phyloP scores from a whole-genome alignment of 2,329 filamentous ascomycete genomes.

The Cytospora piceicola region DNA sequence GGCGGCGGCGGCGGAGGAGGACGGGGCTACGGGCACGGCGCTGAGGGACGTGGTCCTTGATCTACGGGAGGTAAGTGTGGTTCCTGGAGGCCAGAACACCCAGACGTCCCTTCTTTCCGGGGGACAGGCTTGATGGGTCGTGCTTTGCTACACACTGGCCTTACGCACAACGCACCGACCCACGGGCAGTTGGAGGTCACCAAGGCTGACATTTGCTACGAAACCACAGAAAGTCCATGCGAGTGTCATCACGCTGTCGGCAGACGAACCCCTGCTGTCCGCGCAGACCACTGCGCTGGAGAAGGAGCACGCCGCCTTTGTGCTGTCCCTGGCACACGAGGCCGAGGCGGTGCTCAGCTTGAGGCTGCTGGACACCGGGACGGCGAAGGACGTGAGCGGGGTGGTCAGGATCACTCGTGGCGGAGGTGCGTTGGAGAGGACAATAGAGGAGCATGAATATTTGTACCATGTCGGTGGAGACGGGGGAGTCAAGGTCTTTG shows the following conservation, averaged over 20 bases:
- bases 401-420: slow-evolving; percentile 76
- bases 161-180: too few species aligned
- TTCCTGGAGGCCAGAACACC: not conserved
- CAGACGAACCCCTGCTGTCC: slow-evolving; percentile 72
- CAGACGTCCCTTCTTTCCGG: not conserved
- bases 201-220: not conserved
- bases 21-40: slow-evolving; percentile 48
- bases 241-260: slow-evolving; percentile 69
- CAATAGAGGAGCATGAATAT: slow-evolving; percentile 67
- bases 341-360: slow-evolving; percentile 73
- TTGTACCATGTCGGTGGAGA: slow-evolving; percentile 82
- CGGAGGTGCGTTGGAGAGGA: slow-evolving; percentile 37
- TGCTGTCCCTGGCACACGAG: slow-evolving; percentile 73
- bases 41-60: slow-evolving; percentile 61
- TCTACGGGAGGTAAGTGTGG: slow-evolving; percentile 63
- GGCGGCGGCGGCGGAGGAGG: slow-evolving; percentile 52
- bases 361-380: slow-evolving; percentile 80
- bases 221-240: slow-evolving; percentile 62
- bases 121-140: too few species aligned
- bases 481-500: slow-evolving; percentile 81
- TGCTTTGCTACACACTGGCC: too few species aligned
- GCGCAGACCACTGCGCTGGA: slow-evolving; percentile 67
- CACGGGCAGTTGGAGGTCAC: too few species aligned
- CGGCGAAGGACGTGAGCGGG: slow-evolving; percentile 88
- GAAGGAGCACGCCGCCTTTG: slow-evolving; percentile 70